A percentile compares a stretch with the other conserved stretches of the same genome.
Conservation (phyloP, 2,329 filamentous ascomycete genomes). For the Pyricularia grisea region DNA sequence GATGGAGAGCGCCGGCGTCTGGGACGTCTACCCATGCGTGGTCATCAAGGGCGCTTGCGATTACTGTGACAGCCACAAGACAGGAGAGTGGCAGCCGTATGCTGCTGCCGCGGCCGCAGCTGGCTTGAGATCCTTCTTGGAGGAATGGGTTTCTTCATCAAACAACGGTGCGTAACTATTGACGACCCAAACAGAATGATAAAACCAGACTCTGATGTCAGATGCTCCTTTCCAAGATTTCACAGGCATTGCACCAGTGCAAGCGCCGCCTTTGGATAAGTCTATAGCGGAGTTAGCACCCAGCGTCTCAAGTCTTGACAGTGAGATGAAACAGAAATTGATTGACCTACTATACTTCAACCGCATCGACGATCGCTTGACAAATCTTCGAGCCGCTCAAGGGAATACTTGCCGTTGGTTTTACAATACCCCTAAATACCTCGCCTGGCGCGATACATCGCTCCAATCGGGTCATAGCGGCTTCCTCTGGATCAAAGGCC, state of each 20-base stretch:
- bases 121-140: background rate
- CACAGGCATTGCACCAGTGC: background rate
- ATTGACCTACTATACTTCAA: background rate
- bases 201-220: background rate
- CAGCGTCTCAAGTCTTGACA: background rate
- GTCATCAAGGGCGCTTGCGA: slow-evolving; percentile 27
- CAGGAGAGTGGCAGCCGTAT: slow-evolving; percentile 24
- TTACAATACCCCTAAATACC: slow-evolving; percentile 16
- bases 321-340: background rate
- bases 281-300: background rate
- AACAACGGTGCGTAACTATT: background rate
- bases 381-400: background rate
- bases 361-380: slow-evolving; percentile 4
- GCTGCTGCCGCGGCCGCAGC: slow-evolving; percentile 16
- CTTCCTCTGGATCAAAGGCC: slow-evolving; percentile 34
- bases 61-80: slow-evolving; percentile 29
- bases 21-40: slow-evolving; percentile 21
- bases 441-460: slow-evolving; percentile 19
- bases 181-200: too few species aligned
- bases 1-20: slow-evolving; percentile 26
- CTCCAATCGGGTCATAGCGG: slow-evolving; percentile 19
- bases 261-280: background rate
- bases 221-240: background rate
- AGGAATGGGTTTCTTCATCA: background rate
- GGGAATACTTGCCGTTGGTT: slow-evolving; percentile 12